A percentile compares a stretch with the other conserved stretches of the same genome.
phyloP scores from a whole-genome alignment of 202 grass and related monocot species.

The Schoenoplectus triqueter region DNA sequence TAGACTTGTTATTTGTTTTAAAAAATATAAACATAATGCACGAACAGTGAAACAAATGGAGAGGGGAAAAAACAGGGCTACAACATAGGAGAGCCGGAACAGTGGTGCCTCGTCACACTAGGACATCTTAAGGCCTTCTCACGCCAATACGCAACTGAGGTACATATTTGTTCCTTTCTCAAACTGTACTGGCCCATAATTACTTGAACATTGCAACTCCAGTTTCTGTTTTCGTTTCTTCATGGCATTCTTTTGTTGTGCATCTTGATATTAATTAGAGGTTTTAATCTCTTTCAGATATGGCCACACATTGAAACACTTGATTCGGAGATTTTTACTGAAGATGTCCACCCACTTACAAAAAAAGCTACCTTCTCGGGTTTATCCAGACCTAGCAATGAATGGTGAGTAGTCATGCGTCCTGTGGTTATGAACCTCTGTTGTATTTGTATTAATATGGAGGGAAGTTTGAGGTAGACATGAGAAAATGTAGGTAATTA shows the following conservation, averaged over 20 bases:
- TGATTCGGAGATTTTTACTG: constrained; percentile 68
- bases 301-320: constrained; percentile 81
- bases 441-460: constrained; percentile 22
- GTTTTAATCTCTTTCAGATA: constrained; percentile 54
- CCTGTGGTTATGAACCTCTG: background rate
- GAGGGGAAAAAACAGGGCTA: constrained; percentile 49
- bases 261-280: constrained; percentile 30
- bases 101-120: constrained; percentile 92
- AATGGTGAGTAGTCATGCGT: constrained; percentile 43
- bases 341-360: constrained; percentile 68
- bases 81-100: constrained; percentile 78
- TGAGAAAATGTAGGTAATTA: constrained; percentile 18
- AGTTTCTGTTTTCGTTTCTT: constrained; percentile 23
- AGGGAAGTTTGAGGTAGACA: background rate
- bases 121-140: constrained; percentile 98
- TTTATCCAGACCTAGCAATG: constrained; percentile 61
- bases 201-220: background rate
- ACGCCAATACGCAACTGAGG: constrained; percentile 92
- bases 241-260: constrained; percentile 9
- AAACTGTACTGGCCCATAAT: background rate
- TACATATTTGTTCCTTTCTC: constrained; percentile 41
- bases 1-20: background rate
- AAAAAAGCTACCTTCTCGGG: constrained; percentile 76
- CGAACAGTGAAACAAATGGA: constrained; percentile 65
- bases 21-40: constrained; percentile 25